Base-by-base conservation (phyloP, 2,329 filamentous ascomycete species). In the Mollisiaceae sp. region DNA sequence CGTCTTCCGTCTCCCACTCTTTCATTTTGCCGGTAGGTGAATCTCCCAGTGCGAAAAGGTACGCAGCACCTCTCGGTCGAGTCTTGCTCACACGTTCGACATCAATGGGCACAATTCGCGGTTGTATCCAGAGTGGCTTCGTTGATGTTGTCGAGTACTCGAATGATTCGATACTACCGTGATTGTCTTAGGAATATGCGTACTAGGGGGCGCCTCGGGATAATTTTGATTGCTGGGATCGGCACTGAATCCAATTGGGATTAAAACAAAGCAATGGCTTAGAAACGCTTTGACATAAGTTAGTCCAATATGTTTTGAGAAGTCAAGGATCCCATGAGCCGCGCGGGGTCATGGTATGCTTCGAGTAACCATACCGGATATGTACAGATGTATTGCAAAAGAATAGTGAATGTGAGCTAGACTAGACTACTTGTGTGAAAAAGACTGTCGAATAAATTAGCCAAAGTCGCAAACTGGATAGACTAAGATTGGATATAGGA, bases 1-100 rank as follows among this genome's bases (percentile, higher is more conserved):
- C 86, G 73, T 89, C 85, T 67, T 89, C 87, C 8, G 85, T 89
- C 75, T 88, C 85, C 86, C 86, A 88, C 56, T 78, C 79, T 66
- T 80, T 79, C 85, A 88, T 89, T 55, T 65, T 76, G 69, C 15
- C 32, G 35, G 22, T 15, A 50, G 39, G 32, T 39, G 12, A 15
- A 36, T 35, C 50, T 47, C 27, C 38, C 20, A 43, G n/a, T 60
- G 32, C 39, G 45, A 50, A 58, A 35, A 45, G 43, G 39, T 38
- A 36, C 32, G 35, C 36, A 60, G 50, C 27, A 62, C 66, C 54
- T 45, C 59, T 68, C 45, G 52, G 60, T 63, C 57, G 55, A 54
- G 35, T 62, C 50, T 70, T 59, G 55, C 60, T 68, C 62, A 70
- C 63, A 18, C 39, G 32, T 36, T 60, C 56, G 59, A 66, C 65